A percentile compares a stretch with the other conserved stretches of the same genome.
These are phyloP conservation scores for Suillus bovinus DNA, from an alignment of 768 basidiomycete species.

Conservation along the genomic window DNA sequence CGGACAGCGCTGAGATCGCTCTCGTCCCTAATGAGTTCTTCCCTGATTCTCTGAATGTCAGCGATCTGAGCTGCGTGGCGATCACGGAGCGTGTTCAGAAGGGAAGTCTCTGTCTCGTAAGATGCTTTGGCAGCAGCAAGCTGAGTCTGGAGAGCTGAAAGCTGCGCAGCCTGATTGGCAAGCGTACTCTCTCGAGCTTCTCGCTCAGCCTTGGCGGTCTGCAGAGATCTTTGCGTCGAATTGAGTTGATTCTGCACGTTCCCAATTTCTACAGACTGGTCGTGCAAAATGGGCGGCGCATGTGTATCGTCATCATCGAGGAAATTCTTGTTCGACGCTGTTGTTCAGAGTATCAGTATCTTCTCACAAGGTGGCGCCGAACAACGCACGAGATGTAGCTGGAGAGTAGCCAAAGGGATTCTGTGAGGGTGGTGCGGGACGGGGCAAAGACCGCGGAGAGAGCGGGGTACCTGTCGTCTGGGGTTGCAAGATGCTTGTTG, in stretches of 20 bases:
- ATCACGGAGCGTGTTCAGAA: constrained; percentile 67
- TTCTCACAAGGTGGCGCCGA: constrained; percentile 4
- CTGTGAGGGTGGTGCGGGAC: constrained; percentile 22
- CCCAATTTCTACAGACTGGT: constrained; percentile 84
- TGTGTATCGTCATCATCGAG: constrained; percentile 65
- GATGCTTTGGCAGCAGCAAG: constrained; percentile 81
- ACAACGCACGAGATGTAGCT: constrained; percentile 25
- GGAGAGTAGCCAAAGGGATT: constrained; percentile 54
- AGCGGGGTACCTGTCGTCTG: constrained; percentile 39
- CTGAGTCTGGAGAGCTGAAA: constrained; percentile 81
- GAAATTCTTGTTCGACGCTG: constrained; percentile 48
- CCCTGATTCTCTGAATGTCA: constrained; percentile 69
- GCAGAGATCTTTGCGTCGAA: constrained; percentile 74
- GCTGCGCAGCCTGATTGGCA: constrained; percentile 67
- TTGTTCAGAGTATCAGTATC: neutral
- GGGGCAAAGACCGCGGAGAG: constrained; percentile 30
- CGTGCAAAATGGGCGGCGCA: constrained; percentile 55
- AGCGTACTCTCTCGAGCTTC: constrained; percentile 62
- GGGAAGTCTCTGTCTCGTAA: constrained; percentile 80
- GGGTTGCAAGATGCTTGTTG: constrained; percentile 27
- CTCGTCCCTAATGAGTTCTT: constrained; percentile 86
- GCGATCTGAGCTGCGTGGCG: constrained; percentile 65
- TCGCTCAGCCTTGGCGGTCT: constrained; percentile 66
- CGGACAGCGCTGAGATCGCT: constrained; percentile 88
- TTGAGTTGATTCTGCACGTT: constrained; percentile 84